Percentiles rank a stretch among this genome's conserved stretches.
Evolutionary conservation across 2,329 filamentous ascomycete species (phyloP).

Genomic region (Fulvia fulva): DNA sequence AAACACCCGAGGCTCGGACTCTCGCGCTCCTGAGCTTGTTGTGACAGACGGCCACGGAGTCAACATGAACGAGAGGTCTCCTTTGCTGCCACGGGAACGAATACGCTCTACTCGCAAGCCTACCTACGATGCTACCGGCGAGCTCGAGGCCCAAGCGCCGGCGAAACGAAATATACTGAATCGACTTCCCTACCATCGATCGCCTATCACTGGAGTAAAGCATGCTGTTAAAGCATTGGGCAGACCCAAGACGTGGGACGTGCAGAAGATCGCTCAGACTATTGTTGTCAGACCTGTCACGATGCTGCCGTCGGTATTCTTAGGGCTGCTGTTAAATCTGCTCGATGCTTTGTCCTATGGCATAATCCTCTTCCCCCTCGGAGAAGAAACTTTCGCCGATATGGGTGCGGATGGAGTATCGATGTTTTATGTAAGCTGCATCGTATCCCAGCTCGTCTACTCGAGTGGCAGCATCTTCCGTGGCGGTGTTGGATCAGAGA

Average conservation of each 20-base stretch:
- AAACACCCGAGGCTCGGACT: background rate
- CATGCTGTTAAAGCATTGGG: conserved; percentile 35
- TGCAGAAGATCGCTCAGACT: conserved; percentile 59
- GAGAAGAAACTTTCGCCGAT: conserved; percentile 76
- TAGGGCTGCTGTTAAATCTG: conserved; percentile 86
- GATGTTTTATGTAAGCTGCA: conserved; percentile 98
- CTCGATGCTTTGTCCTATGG: conserved; percentile 93
- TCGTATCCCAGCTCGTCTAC: conserved; percentile 86
- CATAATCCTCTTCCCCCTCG: conserved; percentile 84
- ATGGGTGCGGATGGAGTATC: conserved; percentile 92
- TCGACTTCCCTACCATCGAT: conserved; percentile 29
- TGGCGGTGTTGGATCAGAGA: conserved; percentile 88
- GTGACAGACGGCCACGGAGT: conserved; percentile 26
- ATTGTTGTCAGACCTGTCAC: conserved; percentile 63
- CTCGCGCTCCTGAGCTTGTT: conserved; percentile 27
- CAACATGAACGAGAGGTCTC: conserved; percentile 27
- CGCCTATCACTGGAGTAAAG: conserved; percentile 18
- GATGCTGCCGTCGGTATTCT: conserved; percentile 77
- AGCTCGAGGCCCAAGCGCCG: conserved; percentile 24
- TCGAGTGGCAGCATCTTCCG: conserved; percentile 85
- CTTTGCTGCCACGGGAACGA: conserved; percentile 36
- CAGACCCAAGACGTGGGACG: conserved; percentile 70
- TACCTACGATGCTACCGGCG: conserved; percentile 19
- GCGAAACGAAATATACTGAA: conserved; percentile 26
- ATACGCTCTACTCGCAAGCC: conserved; percentile 22